Evolutionary conservation across 768 basidiomycete species (phyloP).

Genomic region (Hypsizygus marmoreus): DNA sequence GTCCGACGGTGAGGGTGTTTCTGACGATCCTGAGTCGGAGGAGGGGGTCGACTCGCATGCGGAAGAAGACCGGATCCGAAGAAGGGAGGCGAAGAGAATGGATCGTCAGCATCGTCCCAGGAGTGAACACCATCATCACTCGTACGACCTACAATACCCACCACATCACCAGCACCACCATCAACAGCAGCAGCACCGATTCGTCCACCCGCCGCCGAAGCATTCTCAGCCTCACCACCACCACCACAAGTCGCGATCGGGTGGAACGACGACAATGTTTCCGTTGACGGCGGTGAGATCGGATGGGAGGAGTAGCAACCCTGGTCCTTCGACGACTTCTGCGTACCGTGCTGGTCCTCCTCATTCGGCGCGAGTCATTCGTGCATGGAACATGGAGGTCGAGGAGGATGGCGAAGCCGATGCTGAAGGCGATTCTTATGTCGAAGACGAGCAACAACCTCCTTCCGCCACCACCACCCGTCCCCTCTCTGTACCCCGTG

Average conservation of each 20-base stretch:
- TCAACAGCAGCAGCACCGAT: neutral
- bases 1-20: conserved; percentile 23
- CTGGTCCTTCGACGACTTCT: neutral
- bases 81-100: conserved; percentile 15
- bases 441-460: conserved; percentile 23
- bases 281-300: neutral
- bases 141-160: conserved; percentile 7
- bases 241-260: neutral
- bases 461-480: conserved; percentile 6
- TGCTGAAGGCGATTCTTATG: conserved; percentile 33
- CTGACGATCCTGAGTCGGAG: conserved; percentile 34
- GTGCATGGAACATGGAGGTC: conserved; percentile 8
- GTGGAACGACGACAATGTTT: neutral
- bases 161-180: conserved; percentile 9
- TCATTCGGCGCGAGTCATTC: conserved; percentile 4
- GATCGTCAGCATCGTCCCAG: conserved; percentile 16
- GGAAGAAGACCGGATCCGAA: conserved; percentile 23
- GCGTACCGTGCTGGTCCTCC: neutral
- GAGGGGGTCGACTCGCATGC: conserved; percentile 27
- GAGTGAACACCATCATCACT: conserved; percentile 2
- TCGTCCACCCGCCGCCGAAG: conserved; percentile 1
- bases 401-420: conserved; percentile 20
- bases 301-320: neutral
- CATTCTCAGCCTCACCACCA: conserved; percentile 1
- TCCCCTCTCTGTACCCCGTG: neutral